phyloP scores from a whole-genome alignment of 768 basidiomycete genomes.

The Lentinula boryana region DNA sequence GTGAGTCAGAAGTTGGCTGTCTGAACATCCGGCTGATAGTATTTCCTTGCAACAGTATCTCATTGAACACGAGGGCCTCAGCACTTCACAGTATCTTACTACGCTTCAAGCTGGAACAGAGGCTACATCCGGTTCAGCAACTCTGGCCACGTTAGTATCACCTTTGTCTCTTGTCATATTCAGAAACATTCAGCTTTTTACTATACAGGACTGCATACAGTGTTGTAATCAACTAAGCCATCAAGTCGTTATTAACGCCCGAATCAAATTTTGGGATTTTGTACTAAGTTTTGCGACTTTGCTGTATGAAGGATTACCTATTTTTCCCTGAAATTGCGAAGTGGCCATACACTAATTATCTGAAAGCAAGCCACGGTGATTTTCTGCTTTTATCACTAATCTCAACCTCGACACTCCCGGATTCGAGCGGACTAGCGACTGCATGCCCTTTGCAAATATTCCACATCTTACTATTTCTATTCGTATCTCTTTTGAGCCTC shows the following conservation, averaged over 20 bases:
- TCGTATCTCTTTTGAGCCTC: too few species aligned
- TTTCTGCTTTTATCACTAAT: too few species aligned
- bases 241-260: background rate
- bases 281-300: background rate
- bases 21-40: background rate
- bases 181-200: background rate
- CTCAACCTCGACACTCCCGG: too few species aligned
- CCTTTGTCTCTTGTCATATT: background rate
- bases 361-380: too few species aligned
- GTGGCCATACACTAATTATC: too few species aligned
- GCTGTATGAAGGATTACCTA: too few species aligned
- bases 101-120: slow-evolving; percentile 62
- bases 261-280: background rate
- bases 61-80: slow-evolving; percentile 36
- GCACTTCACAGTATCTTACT: slow-evolving; percentile 48
- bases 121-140: slow-evolving; percentile 50
- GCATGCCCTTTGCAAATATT: too few species aligned
- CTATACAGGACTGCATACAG: background rate
- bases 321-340: too few species aligned
- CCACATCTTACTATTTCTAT: too few species aligned
- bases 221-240: background rate
- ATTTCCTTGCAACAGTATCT: slow-evolving; percentile 35
- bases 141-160: slow-evolving; percentile 44
- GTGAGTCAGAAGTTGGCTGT: background rate
- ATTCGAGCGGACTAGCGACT: too few species aligned